Base-by-base conservation (phyloP, 228 moss, liverwort and hornwort species). In the Sphagnum magellanicum region DNA sequence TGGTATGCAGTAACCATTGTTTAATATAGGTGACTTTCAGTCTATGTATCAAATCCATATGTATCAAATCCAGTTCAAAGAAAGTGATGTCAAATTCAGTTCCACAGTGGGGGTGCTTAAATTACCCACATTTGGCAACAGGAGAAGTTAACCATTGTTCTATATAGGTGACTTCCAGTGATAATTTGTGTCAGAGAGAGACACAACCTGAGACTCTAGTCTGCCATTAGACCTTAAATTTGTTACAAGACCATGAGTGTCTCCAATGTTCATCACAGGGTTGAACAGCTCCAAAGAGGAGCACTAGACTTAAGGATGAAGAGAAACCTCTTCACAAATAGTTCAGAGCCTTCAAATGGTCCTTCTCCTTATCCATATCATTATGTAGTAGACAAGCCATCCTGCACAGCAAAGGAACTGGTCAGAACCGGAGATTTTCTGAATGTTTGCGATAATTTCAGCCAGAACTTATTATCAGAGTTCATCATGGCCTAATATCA, bases 401-500 rank as follows among this genome's bases (percentile, higher is more conserved):
- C 3, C 13, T 15, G 13, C 6, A 15, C 32, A 32, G 66, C 11
- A 6, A 13, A 6, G 2, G 15, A 51, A 51, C 49, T 32, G 67
- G 52, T 67, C 52, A 67, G 67, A 67, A 50, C 67, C 64, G 14
- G 50, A 85, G 85, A 85, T 81, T 79, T 85, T 85, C 85, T 85
- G 81, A 72, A 73, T 53, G 73, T 74, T 76, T 81, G 6, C 68
- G 81, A 81, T 79, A 79, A 68, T 81, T 81, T 85, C 81, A 81
- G 61, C 74, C 81, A 81, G 50, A 7, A 81, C 73, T 77, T 81
- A 85, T 73, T 79, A 81, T 77, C 81, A 74, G 49, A 4, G 74
- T 68, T 81, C 79, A 81, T 85, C 81, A 79, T 65, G 0, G 74
- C 85, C 32, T 32, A 32, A 32, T 32, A 32, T 32, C 32, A 32